These are phyloP conservation scores for Monosporozyma unispora DNA, from an alignment of 805 yeast species.

Conservation along the genomic window DNA sequence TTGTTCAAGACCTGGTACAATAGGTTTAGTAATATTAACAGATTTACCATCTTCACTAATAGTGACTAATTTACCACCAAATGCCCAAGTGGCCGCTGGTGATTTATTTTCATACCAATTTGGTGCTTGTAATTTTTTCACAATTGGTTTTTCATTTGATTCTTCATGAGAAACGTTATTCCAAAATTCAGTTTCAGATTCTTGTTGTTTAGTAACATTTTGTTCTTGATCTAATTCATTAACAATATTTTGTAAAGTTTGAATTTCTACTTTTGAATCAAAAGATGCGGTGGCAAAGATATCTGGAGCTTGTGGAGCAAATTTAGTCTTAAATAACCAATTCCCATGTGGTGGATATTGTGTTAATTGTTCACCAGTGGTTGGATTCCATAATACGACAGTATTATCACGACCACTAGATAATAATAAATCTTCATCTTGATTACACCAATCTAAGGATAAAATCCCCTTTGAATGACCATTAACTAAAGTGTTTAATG, in stretches of 20 bases:
- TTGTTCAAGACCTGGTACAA: slow-evolving; percentile 30
- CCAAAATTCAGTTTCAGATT: slow-evolving; percentile 76
- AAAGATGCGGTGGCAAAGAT: slow-evolving; percentile 81
- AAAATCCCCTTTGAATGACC: slow-evolving; percentile 87
- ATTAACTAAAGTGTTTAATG: slow-evolving; percentile 50
- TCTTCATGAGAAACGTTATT: slow-evolving; percentile 59
- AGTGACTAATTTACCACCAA: slow-evolving; percentile 79
- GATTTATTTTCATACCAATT: slow-evolving; percentile 72
- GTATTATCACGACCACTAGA: slow-evolving; percentile 92
- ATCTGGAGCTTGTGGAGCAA: slow-evolving; percentile 85
- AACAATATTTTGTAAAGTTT: slow-evolving; percentile 67
- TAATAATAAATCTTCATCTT: slow-evolving; percentile 67
- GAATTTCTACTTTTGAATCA: slow-evolving; percentile 73
- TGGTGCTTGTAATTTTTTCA: slow-evolving; percentile 68
- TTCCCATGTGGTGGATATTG: slow-evolving; percentile 87
- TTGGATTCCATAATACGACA: slow-evolving; percentile 85
- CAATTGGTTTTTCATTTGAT: slow-evolving; percentile 63
- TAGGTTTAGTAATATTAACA: slow-evolving; percentile 33
- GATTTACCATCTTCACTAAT: slow-evolving; percentile 38
- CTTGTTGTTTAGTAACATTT: slow-evolving; percentile 25
- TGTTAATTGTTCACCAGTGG: slow-evolving; percentile 60
- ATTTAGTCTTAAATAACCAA: slow-evolving; percentile 86
- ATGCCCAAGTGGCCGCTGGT: slow-evolving; percentile 70
- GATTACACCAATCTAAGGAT: slow-evolving; percentile 87
- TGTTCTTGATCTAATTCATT: slow-evolving; percentile 23